phyloP scores from a whole-genome alignment of 225 moss, liverwort and hornwort species.

The Physcomitrium patens region DNA sequence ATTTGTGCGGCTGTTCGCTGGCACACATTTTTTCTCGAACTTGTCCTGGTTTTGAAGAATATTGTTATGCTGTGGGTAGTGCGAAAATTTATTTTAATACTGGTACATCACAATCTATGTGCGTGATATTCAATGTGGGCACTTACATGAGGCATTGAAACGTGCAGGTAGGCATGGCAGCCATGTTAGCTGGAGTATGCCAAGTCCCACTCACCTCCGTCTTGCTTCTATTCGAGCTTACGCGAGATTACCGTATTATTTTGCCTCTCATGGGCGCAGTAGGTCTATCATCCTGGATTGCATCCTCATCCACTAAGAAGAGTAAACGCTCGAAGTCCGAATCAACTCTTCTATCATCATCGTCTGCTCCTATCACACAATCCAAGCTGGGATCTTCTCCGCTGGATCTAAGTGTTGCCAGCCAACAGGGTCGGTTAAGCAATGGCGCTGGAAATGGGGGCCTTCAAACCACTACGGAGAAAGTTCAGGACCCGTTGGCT shows the following conservation, averaged over 20 bases:
- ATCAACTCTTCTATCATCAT: slow-evolving; percentile 22
- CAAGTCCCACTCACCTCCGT: slow-evolving; percentile 98
- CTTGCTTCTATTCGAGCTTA: slow-evolving; percentile 90
- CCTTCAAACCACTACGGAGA: slow-evolving; percentile 33
- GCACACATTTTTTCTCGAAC: not conserved
- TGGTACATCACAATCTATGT: slow-evolving; percentile 4
- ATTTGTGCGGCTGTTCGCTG: not conserved
- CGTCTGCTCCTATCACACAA: slow-evolving; percentile 25
- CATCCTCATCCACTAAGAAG: slow-evolving; percentile 74
- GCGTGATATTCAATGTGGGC: slow-evolving; percentile 9
- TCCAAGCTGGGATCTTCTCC: slow-evolving; percentile 31
- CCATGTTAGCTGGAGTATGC: slow-evolving; percentile 95
- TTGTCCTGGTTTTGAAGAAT: not conserved
- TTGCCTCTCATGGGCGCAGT: slow-evolving; percentile 97
- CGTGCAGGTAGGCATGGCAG: slow-evolving; percentile 95
- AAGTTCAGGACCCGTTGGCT: slow-evolving; percentile 26
- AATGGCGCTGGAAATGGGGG: slow-evolving; percentile 41
- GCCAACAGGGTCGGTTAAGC: slow-evolving; percentile 24
- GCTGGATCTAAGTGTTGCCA: slow-evolving; percentile 26
- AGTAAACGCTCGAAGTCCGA: slow-evolving; percentile 51
- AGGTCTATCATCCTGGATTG: slow-evolving; percentile 93
- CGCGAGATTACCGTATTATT: slow-evolving; percentile 95
- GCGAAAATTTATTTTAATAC: not conserved
- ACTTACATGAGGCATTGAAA: slow-evolving; percentile 23
- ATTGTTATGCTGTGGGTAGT: not conserved